phyloP scores from a whole-genome alignment of 2,329 filamentous ascomycete species.

The Neocucurbitaria cava region DNA sequence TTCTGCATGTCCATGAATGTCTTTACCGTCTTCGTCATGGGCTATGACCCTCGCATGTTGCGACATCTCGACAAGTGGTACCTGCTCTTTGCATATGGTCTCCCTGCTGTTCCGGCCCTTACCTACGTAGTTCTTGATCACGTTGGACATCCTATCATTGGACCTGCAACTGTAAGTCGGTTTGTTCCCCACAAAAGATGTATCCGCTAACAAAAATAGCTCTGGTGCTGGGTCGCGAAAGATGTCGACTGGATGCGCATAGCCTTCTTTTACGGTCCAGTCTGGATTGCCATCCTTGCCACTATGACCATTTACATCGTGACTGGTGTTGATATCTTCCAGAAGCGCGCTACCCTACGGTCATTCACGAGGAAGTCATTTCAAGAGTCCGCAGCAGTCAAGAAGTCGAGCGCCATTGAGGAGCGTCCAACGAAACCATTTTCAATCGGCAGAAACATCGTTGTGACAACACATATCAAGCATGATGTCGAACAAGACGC shows the following conservation, averaged over 20 bases:
- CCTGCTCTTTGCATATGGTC: conserved; percentile 71
- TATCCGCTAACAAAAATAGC: conserved; percentile 40
- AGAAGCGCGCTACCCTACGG: conserved; percentile 65
- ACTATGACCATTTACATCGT: conserved; percentile 72
- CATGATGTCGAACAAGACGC: conserved; percentile 60
- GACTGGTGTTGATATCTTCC: conserved; percentile 71
- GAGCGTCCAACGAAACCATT: conserved; percentile 54
- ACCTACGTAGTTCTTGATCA: conserved; percentile 70
- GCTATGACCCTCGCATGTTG: conserved; percentile 70
- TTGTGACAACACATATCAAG: conserved; percentile 66
- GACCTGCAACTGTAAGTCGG: conserved; percentile 66
- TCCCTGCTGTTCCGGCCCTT: conserved; percentile 74
- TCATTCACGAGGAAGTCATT: conserved; percentile 24
- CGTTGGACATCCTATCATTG: conserved; percentile 67
- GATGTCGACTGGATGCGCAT: conserved; percentile 77
- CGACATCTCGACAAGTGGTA: conserved; percentile 75
- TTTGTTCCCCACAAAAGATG: not conserved
- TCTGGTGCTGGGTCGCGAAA: conserved; percentile 81
- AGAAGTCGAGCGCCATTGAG: not conserved
- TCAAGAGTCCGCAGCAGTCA: conserved; percentile 6
- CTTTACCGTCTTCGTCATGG: conserved; percentile 79
- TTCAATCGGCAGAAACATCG: conserved; percentile 50
- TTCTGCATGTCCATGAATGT: conserved; percentile 86
- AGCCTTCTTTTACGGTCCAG: conserved; percentile 74
- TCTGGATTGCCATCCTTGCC: conserved; percentile 67